Evolutionary conservation across 495 filamentous ascomycete species (phyloP).

Genomic region (Penicillium silybi): DNA sequence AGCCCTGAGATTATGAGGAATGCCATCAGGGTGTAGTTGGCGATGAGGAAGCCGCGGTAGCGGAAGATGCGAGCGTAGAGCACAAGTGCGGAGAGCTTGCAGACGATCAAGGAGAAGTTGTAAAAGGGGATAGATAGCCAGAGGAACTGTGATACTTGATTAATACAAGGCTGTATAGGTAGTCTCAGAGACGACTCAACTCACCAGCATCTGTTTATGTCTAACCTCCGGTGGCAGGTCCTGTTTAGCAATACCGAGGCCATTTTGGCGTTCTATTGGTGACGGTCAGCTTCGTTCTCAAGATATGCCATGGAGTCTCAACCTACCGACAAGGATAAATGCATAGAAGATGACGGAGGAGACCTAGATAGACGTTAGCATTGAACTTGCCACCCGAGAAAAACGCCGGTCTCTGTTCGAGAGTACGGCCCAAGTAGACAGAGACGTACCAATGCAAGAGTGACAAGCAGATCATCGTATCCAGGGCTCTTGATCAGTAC

Average conservation of each 20-base stretch:
- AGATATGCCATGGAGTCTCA: background rate
- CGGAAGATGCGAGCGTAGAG: conserved; percentile 42
- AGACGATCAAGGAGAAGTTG: conserved; percentile 39
- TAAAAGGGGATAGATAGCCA: conserved; percentile 40
- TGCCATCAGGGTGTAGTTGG: conserved; percentile 27
- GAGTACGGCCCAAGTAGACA: background rate
- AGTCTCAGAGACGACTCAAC: background rate
- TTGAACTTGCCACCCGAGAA: background rate
- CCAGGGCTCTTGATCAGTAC: conserved; percentile 30
- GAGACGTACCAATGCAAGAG: conserved; percentile 27
- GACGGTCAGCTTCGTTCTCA: conserved; percentile 9
- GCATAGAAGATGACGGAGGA: conserved; percentile 20
- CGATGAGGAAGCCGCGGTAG: conserved; percentile 20
- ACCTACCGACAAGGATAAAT: conserved; percentile 28
- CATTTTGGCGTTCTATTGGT: conserved; percentile 13
- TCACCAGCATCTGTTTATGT: conserved; percentile 11
- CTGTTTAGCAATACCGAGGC: conserved; percentile 4
- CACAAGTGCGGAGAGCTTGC: conserved; percentile 42
- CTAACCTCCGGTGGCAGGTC: background rate
- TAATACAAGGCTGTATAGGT: background rate
- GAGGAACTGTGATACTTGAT: conserved; percentile 22
- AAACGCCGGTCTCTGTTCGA: background rate
- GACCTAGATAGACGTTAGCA: conserved; percentile 14
- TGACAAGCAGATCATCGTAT: conserved; percentile 34
- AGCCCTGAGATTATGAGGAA: conserved; percentile 31